Base-by-base conservation (phyloP, 2,329 filamentous ascomycete genomes). In the Hortaea sp. region DNA sequence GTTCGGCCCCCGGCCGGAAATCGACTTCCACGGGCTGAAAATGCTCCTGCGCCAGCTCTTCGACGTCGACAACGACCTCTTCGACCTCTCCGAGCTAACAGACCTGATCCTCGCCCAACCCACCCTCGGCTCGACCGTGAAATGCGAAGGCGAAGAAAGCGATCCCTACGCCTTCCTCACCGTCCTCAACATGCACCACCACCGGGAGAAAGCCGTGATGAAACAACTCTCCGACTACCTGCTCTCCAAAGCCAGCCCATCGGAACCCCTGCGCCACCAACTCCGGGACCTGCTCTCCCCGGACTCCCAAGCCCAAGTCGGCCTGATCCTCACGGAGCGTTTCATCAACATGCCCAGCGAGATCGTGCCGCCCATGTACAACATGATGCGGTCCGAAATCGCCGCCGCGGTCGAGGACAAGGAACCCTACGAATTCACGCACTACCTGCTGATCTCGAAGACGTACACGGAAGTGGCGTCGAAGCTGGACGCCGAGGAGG, bases 331-430 rank as follows among this genome's bases (percentile, higher is more conserved):
- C n/a, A 86, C 88, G 2, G 92, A 98, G 67, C 81, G 90, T 20
- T 74, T 97, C 58, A 88, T 98, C 72, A 98, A 98, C 71, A 89
- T 95, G 74, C 92, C 92, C n/a, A 75, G 86, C 11, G 87, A 97
- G 67, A 82, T 95, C 52, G 81, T 88, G 10, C 90, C 92, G 29
- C 90, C 92, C 4, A 85, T 97, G 79, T 97, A 95, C 75, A 81
- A 77, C 43, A 95, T 95, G 88, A 78, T 98, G 43, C 72, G 86
- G 42, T 88, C 97, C 62, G 92, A 98, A 74, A 82, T 98, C 43
- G 76, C 84, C 59, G 89, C 84, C 62, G 92, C 92, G 1, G 72
- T 95, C 3, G 82, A 94, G 63, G 88, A 95, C 63, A 84, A 85
- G 61, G 88, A 97, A 67, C 88, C 89, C 0, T 97, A 95, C 67